phyloP scores from a whole-genome alignment of 2,329 filamentous ascomycete genomes.

The Hypocreales sp. region DNA sequence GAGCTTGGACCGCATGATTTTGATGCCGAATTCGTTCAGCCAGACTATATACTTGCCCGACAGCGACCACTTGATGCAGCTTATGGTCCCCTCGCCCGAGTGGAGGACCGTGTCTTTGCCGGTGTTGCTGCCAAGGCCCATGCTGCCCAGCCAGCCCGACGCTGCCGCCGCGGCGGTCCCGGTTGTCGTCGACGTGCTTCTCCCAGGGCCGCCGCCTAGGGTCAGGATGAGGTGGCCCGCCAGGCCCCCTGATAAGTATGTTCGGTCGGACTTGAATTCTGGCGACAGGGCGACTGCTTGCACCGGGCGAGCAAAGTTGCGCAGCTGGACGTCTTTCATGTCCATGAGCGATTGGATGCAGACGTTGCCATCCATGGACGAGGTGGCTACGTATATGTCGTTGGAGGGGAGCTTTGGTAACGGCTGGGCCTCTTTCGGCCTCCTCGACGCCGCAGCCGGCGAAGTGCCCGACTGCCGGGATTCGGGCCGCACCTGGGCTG shows the following conservation, averaged over 20 bases:
- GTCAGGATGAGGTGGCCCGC: slow-evolving; percentile 82
- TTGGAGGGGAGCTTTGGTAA: slow-evolving; percentile 70
- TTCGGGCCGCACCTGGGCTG: slow-evolving; percentile 14
- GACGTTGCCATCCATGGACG: slow-evolving; percentile 90
- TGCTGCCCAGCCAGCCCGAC: slow-evolving; percentile 79
- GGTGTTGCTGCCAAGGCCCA: slow-evolving; percentile 62
- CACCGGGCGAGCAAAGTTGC: slow-evolving; percentile 87
- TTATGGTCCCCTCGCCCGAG: slow-evolving; percentile 82
- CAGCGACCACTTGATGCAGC: slow-evolving; percentile 84
- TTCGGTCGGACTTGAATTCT: slow-evolving; percentile 78
- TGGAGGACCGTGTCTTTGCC: slow-evolving; percentile 81
- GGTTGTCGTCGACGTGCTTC: slow-evolving; percentile 77
- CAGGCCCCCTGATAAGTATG: slow-evolving; percentile 80
- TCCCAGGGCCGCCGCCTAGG: slow-evolving; percentile 60
- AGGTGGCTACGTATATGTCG: slow-evolving; percentile 82
- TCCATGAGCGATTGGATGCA: slow-evolving; percentile 82
- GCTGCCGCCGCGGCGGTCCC: slow-evolving; percentile 69
- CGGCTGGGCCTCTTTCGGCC: slow-evolving; percentile 31
- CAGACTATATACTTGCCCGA: slow-evolving; percentile 87
- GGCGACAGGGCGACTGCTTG: slow-evolving; percentile 90
- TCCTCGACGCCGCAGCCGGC: slow-evolving; percentile 34
- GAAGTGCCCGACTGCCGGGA: slow-evolving; percentile 24
- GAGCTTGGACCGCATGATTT: slow-evolving; percentile 87
- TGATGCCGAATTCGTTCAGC: slow-evolving; percentile 94
- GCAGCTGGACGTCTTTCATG: slow-evolving; percentile 73